phyloP scores from a whole-genome alignment of 345 rosid species.

The Geranium brycei region DNA sequence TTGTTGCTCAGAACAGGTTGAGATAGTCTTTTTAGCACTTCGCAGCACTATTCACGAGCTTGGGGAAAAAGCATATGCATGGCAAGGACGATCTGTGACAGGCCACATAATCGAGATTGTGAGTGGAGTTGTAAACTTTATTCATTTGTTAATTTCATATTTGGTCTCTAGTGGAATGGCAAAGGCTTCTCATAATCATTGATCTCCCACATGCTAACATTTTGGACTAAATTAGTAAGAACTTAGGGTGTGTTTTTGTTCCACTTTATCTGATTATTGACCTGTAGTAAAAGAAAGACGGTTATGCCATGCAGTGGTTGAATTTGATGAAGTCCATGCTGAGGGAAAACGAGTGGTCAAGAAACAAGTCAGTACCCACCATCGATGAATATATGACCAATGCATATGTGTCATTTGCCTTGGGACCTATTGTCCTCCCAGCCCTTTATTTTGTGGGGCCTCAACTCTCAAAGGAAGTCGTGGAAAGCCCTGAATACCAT shows the following conservation, averaged over 20 bases:
- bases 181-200: too few relatives aligned
- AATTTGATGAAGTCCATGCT: conserved; percentile 54
- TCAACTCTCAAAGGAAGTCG: conserved; percentile 32
- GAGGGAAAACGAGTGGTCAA: conserved; percentile 50
- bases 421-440: conserved; percentile 82
- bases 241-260: too few relatives aligned
- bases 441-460: conserved; percentile 68
- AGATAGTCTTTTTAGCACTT: conserved; percentile 64
- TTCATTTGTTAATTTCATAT: too few relatives aligned
- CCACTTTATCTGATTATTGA: too few relatives aligned
- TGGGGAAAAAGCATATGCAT: conserved; percentile 41
- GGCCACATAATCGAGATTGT: conserved; percentile 48
- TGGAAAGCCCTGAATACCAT: conserved; percentile 25
- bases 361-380: conserved; percentile 42
- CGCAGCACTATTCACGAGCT: conserved; percentile 55
- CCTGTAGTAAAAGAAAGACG: background rate
- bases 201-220: too few relatives aligned
- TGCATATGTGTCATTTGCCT: conserved; percentile 54
- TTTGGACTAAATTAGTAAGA: too few relatives aligned
- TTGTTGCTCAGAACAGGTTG: conserved; percentile 65
- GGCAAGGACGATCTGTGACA: conserved; percentile 55
- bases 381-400: conserved; percentile 59
- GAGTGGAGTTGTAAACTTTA: conserved; percentile 10
- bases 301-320: conserved; percentile 52
- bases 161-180: too few relatives aligned